Percentiles rank a stretch among this genome's conserved stretches.
Conservation (phyloP, 73 alveolate genomes). For the Tetrahymena thermophila region DNA sequence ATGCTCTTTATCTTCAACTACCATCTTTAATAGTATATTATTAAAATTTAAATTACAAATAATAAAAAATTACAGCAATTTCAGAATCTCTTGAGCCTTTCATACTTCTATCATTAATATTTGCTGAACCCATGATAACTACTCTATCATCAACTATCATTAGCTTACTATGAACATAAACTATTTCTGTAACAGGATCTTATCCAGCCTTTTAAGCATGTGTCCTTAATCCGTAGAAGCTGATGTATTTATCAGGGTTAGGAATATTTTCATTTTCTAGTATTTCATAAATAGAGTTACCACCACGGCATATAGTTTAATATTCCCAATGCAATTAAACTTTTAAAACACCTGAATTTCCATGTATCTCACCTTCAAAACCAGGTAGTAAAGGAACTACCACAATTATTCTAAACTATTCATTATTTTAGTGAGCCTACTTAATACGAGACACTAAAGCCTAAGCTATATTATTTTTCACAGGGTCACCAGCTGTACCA, state of each 20-base stretch:
- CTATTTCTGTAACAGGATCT: slow-evolving; percentile 74
- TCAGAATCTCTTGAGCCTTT: slow-evolving; percentile 91
- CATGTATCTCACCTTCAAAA: slow-evolving; percentile 85
- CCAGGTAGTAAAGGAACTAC: slow-evolving; percentile 92
- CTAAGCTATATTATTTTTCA: slow-evolving; percentile 65
- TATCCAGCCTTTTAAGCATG: slow-evolving; percentile 46
- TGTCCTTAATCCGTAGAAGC: slow-evolving; percentile 75
- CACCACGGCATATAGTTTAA: slow-evolving; percentile 61
- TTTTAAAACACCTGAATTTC: slow-evolving; percentile 51
- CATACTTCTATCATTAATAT: slow-evolving; percentile 92
- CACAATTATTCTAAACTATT: slow-evolving; percentile 70
- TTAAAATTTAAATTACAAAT: not conserved
- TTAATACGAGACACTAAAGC: slow-evolving; percentile 69
- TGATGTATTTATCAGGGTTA: slow-evolving; percentile 69
- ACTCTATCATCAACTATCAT: slow-evolving; percentile 89
- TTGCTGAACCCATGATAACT: slow-evolving; percentile 88
- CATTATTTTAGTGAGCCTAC: slow-evolving; percentile 52
- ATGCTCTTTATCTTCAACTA: slow-evolving; percentile 31
- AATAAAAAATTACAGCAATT: slow-evolving; percentile 53
- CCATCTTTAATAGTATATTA: not conserved
- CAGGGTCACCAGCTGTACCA: slow-evolving; percentile 51
- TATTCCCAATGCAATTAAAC: slow-evolving; percentile 68
- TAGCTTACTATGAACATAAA: slow-evolving; percentile 87
- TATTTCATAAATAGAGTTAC: slow-evolving; percentile 49
- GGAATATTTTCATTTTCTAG: slow-evolving; percentile 57